Evolutionary conservation across 75 land plant species (phyloP).

Genomic region (Cupressus sempervirens): DNA sequence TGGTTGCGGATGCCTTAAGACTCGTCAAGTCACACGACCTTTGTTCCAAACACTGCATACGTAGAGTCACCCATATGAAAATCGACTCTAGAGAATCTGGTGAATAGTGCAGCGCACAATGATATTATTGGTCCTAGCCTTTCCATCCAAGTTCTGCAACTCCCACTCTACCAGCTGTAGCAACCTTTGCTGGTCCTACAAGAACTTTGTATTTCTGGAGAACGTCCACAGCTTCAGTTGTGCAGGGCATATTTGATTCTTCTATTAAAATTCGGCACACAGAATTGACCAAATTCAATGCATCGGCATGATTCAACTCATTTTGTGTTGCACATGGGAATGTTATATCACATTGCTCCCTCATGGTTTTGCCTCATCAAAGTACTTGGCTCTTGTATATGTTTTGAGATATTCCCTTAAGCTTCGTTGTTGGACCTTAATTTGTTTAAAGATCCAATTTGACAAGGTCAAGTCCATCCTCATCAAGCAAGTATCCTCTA

Average conservation of each 20-base stretch:
- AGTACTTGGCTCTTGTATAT: conserved; percentile 83
- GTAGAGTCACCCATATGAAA: no score
- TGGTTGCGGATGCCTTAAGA: no score
- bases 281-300: conserved; percentile 76
- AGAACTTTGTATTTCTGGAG: conserved; percentile 80
- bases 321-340: conserved; percentile 98
- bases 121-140: no score
- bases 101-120: no score
- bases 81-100: no score
- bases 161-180: conserved; percentile 99
- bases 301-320: conserved; percentile 96
- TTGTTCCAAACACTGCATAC: no score
- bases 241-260: conserved; percentile 99
- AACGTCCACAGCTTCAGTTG: conserved; percentile 89
- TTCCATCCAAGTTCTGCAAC: no score
- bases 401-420: conserved; percentile 79
- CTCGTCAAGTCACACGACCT: no score
- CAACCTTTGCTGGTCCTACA: conserved; percentile 94
- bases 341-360: conserved; percentile 90
- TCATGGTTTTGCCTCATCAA: conserved; percentile 96
- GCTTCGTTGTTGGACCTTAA: conserved; percentile 86
- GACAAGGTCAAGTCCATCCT: conserved; percentile 86
- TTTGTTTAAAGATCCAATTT: conserved; percentile 72
- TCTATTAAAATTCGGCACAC: conserved; percentile 91
- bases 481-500: conserved; percentile 88